These are phyloP conservation scores for Exophiala sideris DNA, from an alignment of 2,329 filamentous ascomycete species.

Conservation along the genomic window DNA sequence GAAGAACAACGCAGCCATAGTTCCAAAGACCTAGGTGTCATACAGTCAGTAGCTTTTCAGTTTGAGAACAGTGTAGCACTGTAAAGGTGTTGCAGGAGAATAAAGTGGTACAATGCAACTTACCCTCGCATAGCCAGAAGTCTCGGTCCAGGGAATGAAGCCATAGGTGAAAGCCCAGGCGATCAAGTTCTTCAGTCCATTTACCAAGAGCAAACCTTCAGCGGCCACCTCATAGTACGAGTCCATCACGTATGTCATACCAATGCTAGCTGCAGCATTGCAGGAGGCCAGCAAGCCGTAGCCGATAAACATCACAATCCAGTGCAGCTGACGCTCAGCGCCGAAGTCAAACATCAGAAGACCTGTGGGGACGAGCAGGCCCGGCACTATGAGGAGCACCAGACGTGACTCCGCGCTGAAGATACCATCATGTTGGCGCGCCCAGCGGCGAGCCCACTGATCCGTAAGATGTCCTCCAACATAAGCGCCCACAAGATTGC, in stretches of 20 bases:
- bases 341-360: constrained; percentile 13
- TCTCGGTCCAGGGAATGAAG: constrained; percentile 26
- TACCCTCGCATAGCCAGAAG: no score
- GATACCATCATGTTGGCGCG: constrained; percentile 3
- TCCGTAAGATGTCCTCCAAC: constrained; percentile 7
- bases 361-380: constrained; percentile 2
- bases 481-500: constrained; percentile 3
- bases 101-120: no score
- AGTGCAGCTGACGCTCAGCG: constrained; percentile 1
- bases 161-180: constrained; percentile 33
- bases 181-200: constrained; percentile 32
- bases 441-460: not conserved
- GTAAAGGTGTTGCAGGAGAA: no score
- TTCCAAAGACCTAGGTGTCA: no score
- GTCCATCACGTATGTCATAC: constrained; percentile 13
- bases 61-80: no score
- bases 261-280: constrained; percentile 2
- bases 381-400: constrained; percentile 5
- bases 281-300: constrained; percentile 5
- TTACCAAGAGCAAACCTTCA: constrained; percentile 22
- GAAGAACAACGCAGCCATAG: no score
- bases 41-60: no score
- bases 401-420: constrained; percentile 9
- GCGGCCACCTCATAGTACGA: constrained; percentile 7
- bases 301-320: constrained; percentile 9